Conservation (phyloP, 306 rosid species). For the Prunus mongolica region DNA sequence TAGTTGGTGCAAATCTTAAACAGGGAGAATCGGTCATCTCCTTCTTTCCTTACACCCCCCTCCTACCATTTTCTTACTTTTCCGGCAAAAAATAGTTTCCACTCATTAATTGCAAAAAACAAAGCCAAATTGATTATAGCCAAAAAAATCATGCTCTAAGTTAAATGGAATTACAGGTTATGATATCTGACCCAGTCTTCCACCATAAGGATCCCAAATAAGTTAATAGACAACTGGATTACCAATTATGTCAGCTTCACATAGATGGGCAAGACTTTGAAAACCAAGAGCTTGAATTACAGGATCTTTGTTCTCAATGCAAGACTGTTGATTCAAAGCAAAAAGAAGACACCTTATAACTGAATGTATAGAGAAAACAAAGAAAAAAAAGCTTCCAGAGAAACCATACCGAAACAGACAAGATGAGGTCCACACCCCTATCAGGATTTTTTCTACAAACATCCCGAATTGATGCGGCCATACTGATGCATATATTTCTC, state of each 20-base stretch:
- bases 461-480: constrained; percentile 87
- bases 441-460: constrained; percentile 87
- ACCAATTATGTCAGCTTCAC: constrained; percentile 94
- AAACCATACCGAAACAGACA: constrained; percentile 84
- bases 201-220: neutral
- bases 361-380: constrained; percentile 26
- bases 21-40: no score
- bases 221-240: constrained; percentile 27
- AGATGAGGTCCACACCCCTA: constrained; percentile 91
- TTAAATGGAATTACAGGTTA: neutral
- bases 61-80: no score
- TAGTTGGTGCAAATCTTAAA: no score
- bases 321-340: constrained; percentile 49
- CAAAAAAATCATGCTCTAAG: neutral
- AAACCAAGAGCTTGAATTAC: constrained; percentile 77
- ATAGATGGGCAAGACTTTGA: constrained; percentile 92
- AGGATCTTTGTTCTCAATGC: constrained; percentile 81
- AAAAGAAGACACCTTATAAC: constrained; percentile 25
- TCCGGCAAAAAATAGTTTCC: neutral
- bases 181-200: neutral
- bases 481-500: constrained; percentile 68
- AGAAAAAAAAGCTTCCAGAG: constrained; percentile 10
- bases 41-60: no score
- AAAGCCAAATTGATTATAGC: no score
- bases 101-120: no score